Base-by-base conservation (phyloP, 768 basidiomycete species). In the Lentinula lateritia region DNA sequence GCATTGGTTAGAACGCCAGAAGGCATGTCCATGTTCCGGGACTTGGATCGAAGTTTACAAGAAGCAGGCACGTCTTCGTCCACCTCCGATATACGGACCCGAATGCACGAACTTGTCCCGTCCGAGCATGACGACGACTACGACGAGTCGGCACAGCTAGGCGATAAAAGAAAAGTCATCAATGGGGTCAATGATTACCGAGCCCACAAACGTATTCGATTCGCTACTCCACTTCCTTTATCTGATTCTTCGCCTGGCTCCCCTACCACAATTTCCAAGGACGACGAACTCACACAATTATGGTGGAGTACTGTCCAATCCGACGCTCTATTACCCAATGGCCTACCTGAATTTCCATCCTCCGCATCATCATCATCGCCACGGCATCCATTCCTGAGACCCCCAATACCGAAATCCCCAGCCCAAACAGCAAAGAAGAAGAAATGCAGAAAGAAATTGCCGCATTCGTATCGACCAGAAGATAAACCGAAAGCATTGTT, bases 271-370 rank as follows among this genome's bases (percentile, higher is more conserved):
- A 12, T 68, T 15, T 72, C 77, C 42, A 76, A 75, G 18, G 74
- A 77, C 60, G 76, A 79, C 50, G 82, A 83, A 45, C 66, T 77
- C 3, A 75, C 78, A 6, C 81, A 86, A 41, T 71, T 87, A 6
- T 93, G 92, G 92, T 93, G 91, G 91, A 78, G 82, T 34, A 87
- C 86, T 3, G 79, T 85, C 41, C 83, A 84, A 65, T 84, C 83
- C 2, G 84, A 88, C 65, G 68, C 76, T 1, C 75, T 91, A 20
- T 71, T 90, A 32, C 81, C 78, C 28, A 88, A 86, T 62, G 89
- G 87, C 9, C 74, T 92, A 28, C 89, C 88, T 3, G 70, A 71
- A 16, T 80, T 85, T 41, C 82, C 75, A 16, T 78, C 72, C 67
- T 74, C 71, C 35, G 73, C 70, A 16, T 72, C 71, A n/a, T 73